phyloP scores from a whole-genome alignment of 2,329 filamentous ascomycete genomes.

The Cercospora sojina region DNA sequence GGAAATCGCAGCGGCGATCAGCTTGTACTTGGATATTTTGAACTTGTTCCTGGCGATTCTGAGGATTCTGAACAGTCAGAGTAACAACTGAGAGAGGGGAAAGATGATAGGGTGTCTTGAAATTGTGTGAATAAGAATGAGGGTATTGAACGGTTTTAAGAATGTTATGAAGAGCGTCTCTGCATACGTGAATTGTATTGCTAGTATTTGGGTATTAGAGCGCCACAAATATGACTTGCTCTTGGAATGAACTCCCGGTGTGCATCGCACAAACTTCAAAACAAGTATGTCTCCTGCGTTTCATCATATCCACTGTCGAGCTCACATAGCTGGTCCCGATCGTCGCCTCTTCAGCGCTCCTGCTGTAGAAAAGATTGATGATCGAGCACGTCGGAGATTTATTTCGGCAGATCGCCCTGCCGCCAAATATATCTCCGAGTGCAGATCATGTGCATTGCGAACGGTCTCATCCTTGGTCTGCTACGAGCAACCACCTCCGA shows the following conservation, averaged over 20 bases:
- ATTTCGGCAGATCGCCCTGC: background rate
- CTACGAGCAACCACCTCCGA: background rate
- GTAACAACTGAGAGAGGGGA: constrained; percentile 68
- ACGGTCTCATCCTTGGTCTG: background rate
- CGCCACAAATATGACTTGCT: background rate
- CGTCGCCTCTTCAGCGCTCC: no score
- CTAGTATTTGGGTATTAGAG: constrained; percentile 5
- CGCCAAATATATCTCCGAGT: background rate
- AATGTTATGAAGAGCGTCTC: background rate
- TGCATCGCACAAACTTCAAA: no score
- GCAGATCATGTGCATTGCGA: background rate
- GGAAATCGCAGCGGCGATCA: constrained; percentile 57
- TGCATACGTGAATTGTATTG: background rate
- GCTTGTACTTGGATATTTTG: constrained; percentile 67
- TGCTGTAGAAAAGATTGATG: background rate
- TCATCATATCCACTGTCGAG: no score
- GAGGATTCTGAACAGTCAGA: constrained; percentile 92
- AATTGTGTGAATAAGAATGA: background rate
- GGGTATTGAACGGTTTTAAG: background rate
- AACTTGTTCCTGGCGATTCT: constrained; percentile 96
- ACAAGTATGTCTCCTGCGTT: no score
- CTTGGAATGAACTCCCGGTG: background rate
- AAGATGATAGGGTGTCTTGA: background rate
- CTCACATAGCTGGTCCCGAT: no score
- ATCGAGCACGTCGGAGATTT: background rate